Base-by-base conservation (phyloP, 2,329 filamentous ascomycete species). In the Fusarium odoratissimum region DNA sequence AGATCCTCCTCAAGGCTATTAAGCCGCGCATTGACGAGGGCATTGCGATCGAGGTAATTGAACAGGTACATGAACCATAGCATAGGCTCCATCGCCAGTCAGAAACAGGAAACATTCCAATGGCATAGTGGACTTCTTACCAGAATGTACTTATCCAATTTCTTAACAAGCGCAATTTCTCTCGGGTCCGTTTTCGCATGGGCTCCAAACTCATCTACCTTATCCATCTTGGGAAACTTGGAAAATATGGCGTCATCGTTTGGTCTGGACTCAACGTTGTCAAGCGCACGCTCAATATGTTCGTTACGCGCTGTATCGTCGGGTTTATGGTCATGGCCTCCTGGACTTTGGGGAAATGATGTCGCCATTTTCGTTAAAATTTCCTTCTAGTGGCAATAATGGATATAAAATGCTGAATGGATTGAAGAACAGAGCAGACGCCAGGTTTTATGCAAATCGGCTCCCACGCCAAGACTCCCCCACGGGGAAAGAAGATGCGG, bases 11-110 rank as follows among this genome's bases (percentile, higher is more conserved):
- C 85, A 3, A 91, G 79, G 3, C 86, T 86, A 62, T 88, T 85
- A 7, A 91, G 77, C 30, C 85, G 82, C 5, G 88, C 88, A 23
- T 87, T 86, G 8, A 89, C 87, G 61, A 90, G 87, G 41, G 89
- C 87, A 57, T 87, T 88, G 19, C 86, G 80, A 65, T 88, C 86
- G 5, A 86, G 79, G 42, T 81, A 82, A 40, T 82, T 81, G 40
- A 82, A 75, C 2, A 82, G 80, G n/a, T 85, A 85, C 77, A 85
- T 83, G 13, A 79, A 69, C 72, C 80, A 82, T 5, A 82, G 31
- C 59, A 80, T 80, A 0, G 80, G 79, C 74, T 80, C 2, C 0
- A 35, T 12, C 1, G 8, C 17, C 8, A 9, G 25, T 58, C 33
- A 52, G 16, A 55, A 1, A 4, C 11, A 3, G 6, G 12, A 41